Base-by-base conservation (phyloP, 306 rosid genomes). In the Prunus davidiana region DNA sequence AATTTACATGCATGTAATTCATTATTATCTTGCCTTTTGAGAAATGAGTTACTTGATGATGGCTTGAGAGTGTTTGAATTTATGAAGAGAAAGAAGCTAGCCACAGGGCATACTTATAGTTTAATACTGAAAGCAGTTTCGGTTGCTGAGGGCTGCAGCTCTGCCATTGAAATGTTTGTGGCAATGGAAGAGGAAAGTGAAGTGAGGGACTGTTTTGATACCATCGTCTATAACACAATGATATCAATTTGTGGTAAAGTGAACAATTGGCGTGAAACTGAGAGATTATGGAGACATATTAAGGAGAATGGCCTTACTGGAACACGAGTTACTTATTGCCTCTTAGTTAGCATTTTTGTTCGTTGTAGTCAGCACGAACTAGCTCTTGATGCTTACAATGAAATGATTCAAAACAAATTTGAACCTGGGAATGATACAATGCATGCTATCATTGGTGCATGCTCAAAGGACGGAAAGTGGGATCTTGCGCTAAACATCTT, bases 401-500 rank as follows among this genome's bases (percentile, higher is more conserved):
- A 91, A 83, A 91, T 92, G 97, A 76, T 86, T 84, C 92, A 80
- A 72, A 87, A 82, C 76, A 78, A 89, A 46, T 81, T 87, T 76
- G 84, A 87, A 84, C 91, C 93, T 13, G 87, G 85, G 58, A 69
- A 27, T 49, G 94, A 88, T 83, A 83, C 84, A 49, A 82, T 87
- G 90, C 91, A 89, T 68, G 85, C 93, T 71, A 72, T 92, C 47
- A 80, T 92, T 46, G 82, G 96, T 56, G 91, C 76, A 22, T 88
- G 89, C 78, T 71, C 88, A 34, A 91, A 86, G 84, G 98, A 94
- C 57, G 97, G 93, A 69, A 89, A 84, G 56, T 92, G 96, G 96
- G 87, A 84, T 75, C 81, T 78, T 55, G 93, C 98, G 6, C 79
- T 85, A 28, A 56, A 65, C 55, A 78, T 89, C 78, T 92, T 90